Base-by-base conservation (phyloP, 2,329 filamentous ascomycete species). In the Hypoxylon sp. region DNA sequence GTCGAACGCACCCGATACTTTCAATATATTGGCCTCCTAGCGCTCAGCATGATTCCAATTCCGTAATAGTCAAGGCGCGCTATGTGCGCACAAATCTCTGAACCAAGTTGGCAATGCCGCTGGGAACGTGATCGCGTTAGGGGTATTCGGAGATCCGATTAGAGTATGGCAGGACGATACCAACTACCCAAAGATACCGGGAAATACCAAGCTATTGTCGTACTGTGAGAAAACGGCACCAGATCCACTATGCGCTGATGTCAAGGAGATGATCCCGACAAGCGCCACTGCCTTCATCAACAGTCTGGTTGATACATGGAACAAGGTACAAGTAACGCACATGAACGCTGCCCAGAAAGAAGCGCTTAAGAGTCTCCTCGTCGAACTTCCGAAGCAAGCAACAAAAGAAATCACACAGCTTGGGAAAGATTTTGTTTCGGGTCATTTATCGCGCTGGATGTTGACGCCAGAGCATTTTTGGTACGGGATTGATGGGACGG, bases 381-480 rank as follows among this genome's bases (percentile, higher is more conserved):
- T 56, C 5, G 60, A 70, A 49, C 67, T 72, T 1, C 66, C 67
- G 17, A 58, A 56, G 45, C 63, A 71, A 52, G 68, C 67, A 5
- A 21, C 53, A 7, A n/a, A 41, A 13, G 51, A 69, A 25, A 21
- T 71, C 13, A 32, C 25, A 5, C 61, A 69, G 17, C 62, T 73
- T 5, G 62, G 46, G 11, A 65, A 45, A 38, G 67, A 71, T 41
- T 52, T 68, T n/a, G 7, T 48, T 5, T 21, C 61, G 3, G 66
- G 66, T 34, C 66, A 68, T 56, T n/a, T 68, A 14, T 48, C 62
- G 43, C 61, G 71, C 5, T 73, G 71, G 71, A 63, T 70, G 64
- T 34, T 73, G 14, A 71, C 67, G 14, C 69, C 71, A 32, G 23
- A 71, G 45, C 71, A 73, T 13, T 73, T 73, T 46, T 73, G 71